A percentile compares a stretch with the other conserved stretches of the same genome.
Conservation (phyloP, 495 filamentous ascomycete species). For the Xylaria castorea region DNA sequence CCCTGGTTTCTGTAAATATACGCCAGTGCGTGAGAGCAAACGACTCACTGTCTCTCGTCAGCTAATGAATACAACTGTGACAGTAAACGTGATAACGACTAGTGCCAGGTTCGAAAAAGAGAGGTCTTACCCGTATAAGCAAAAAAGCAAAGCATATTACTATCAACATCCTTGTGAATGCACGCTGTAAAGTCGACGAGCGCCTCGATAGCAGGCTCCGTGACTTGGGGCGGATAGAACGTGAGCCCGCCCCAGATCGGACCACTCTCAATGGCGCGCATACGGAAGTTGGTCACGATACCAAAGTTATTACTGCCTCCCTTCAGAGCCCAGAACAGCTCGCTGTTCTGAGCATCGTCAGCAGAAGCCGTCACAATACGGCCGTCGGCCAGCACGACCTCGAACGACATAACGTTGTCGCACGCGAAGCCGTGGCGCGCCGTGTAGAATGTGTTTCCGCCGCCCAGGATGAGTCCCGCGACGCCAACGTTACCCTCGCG, state of each 20-base stretch:
- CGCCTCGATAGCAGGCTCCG: conserved; percentile 23
- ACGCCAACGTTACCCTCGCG: conserved; percentile 62
- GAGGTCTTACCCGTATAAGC: conserved; percentile 5
- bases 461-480: conserved; percentile 63
- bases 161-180: conserved; percentile 17
- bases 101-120: too few relatives aligned
- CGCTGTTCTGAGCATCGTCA: conserved; percentile 28
- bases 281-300: conserved; percentile 62
- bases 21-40: too few relatives aligned
- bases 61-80: too few relatives aligned
- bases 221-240: conserved; percentile 26
- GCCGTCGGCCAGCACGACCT: conserved; percentile 54
- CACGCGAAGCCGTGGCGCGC: conserved; percentile 56
- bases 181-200: conserved; percentile 33
- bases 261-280: conserved; percentile 54
- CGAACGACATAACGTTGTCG: conserved; percentile 58
- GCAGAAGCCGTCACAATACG: conserved; percentile 44
- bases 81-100: too few relatives aligned
- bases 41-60: too few relatives aligned
- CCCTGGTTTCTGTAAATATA: too few relatives aligned
- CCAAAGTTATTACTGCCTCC: conserved; percentile 68
- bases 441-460: conserved; percentile 60
- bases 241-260: conserved; percentile 52
- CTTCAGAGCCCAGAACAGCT: conserved; percentile 63
- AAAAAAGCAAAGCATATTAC: background rate